Evolutionary conservation across 2,329 filamentous ascomycete species (phyloP).

Genomic region (Fonsecaea erecta): DNA sequence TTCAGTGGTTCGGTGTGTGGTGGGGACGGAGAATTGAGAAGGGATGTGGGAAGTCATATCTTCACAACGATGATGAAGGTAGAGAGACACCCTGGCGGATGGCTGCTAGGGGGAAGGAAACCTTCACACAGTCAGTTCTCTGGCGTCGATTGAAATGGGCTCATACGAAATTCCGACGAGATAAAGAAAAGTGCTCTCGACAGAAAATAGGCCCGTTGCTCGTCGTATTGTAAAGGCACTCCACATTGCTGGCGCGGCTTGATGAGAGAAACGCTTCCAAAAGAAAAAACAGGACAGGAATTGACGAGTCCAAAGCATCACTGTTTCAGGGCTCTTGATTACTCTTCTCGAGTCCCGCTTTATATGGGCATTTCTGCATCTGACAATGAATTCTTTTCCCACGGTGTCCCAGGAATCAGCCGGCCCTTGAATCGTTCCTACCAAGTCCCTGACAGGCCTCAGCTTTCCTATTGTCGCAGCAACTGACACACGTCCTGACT

Average conservation of each 20-base stretch:
- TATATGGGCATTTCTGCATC: not conserved
- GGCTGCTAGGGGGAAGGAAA: not conserved
- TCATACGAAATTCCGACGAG: not conserved
- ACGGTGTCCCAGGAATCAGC: not conserved
- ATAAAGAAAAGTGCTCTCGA: not conserved
- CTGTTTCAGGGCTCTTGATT: not conserved
- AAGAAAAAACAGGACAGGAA: not conserved
- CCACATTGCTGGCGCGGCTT: not conserved
- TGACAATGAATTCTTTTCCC: not conserved
- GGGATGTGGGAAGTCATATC: not conserved
- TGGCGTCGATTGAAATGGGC: slow-evolving; percentile 2
- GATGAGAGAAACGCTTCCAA: not conserved
- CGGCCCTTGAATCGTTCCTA: not conserved
- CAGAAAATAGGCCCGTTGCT: not conserved
- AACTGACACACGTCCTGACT: not conserved
- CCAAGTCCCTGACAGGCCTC: not conserved
- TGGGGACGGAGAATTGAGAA: not conserved
- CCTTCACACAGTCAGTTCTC: not conserved
- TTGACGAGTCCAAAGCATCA: not conserved
- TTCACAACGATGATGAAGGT: not conserved
- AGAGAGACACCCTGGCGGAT: not conserved
- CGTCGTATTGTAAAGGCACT: not conserved
- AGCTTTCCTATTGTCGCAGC: not conserved
- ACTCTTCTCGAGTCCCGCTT: not conserved
- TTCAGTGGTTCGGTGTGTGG: not conserved